phyloP scores from a whole-genome alignment of 148 eudicot genomes.

The Rhododendron williamsianum region DNA sequence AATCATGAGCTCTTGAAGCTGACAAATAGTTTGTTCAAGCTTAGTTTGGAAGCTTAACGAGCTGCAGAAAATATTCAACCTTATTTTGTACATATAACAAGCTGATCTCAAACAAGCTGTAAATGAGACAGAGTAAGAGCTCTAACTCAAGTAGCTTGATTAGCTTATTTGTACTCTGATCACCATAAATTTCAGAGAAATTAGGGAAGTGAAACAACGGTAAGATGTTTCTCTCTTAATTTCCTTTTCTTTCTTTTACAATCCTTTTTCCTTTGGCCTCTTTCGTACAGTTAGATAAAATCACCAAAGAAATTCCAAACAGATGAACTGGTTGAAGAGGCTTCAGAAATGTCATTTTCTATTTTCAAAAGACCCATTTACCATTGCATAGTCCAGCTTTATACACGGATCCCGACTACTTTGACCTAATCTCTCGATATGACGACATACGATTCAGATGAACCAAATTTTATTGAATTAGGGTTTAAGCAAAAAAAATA shows the following conservation, averaged over 20 bases:
- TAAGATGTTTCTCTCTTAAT: neutral
- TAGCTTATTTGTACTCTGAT: neutral
- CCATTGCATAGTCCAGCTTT: neutral
- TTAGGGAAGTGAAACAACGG: neutral
- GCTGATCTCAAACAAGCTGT: neutral
- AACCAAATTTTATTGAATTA: neutral
- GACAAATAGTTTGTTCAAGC: neutral
- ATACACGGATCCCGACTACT: neutral
- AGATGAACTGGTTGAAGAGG: neutral
- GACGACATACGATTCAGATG: neutral
- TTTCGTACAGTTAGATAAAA: neutral
- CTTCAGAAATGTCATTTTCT: neutral
- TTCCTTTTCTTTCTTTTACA: neutral
- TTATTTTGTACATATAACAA: neutral
- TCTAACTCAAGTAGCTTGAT: neutral
- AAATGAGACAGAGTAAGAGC: neutral
- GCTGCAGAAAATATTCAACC: neutral
- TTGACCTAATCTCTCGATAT: constrained; percentile 3
- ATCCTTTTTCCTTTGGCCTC: neutral
- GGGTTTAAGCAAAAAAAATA: neutral
- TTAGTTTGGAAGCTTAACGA: neutral
- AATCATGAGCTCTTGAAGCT: neutral
- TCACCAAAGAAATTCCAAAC: neutral
- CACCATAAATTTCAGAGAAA: neutral
- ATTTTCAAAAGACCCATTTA: neutral